Evolutionary conservation across 2,329 filamentous ascomycete genomes (phyloP).

Genomic region (Podosphaera xanthii): DNA sequence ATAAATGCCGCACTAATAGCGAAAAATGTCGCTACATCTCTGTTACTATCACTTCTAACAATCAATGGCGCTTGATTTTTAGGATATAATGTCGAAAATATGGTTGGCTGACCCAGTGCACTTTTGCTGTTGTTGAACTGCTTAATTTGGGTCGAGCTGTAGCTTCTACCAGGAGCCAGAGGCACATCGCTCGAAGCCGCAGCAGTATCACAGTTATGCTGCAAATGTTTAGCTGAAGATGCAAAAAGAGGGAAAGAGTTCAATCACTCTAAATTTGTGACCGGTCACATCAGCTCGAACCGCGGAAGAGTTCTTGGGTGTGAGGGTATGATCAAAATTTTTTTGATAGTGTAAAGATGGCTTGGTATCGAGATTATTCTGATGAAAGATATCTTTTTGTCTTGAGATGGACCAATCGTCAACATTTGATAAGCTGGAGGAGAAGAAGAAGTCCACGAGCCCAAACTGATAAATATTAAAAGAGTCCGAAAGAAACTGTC

Average conservation of each 20-base stretch:
- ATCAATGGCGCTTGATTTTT: not conserved
- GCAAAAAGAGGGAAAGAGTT: not conserved
- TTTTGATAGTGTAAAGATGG: not conserved
- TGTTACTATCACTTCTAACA: not conserved
- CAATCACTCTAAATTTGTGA: not conserved
- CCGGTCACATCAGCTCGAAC: not conserved
- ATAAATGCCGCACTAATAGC: not conserved
- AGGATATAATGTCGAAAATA: not conserved
- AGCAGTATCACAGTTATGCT: not conserved
- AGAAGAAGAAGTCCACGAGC: not conserved
- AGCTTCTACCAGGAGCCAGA: not conserved
- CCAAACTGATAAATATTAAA: not conserved
- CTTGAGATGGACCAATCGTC: not conserved
- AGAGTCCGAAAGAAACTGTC: not conserved
- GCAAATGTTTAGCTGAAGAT: not conserved
- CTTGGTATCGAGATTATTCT: not conserved
- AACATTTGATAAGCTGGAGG: not conserved
- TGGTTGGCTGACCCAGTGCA: not conserved
- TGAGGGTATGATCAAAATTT: not conserved
- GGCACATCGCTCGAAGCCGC: not conserved
- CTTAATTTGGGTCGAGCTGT: not conserved
- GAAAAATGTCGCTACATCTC: not conserved
- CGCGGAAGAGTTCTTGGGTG: not conserved
- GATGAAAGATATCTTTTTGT: not conserved
- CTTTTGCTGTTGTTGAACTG: not conserved